Percentiles rank a stretch among this genome's conserved stretches.
phyloP scores from a whole-genome alignment of 225 moss, liverwort and hornwort species.

The Pseudisothecium myosuroides region DNA sequence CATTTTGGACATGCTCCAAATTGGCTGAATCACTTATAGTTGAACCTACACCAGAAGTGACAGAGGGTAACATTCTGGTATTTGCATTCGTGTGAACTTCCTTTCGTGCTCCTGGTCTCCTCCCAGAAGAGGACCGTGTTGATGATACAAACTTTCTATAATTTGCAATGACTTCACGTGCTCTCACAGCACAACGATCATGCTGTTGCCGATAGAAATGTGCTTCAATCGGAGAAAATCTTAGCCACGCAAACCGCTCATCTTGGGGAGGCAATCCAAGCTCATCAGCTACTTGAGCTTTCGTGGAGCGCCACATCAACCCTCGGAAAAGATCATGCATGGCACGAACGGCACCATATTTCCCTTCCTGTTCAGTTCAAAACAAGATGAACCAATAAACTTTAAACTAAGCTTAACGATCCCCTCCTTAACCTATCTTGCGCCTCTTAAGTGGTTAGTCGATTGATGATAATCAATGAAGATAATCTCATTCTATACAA shows the following conservation, averaged over 20 bases:
- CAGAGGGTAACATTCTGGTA: neutral
- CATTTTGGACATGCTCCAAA: conserved; percentile 12
- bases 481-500: neutral
- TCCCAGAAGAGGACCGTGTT: conserved; percentile 1
- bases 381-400: neutral
- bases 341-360: conserved; percentile 47
- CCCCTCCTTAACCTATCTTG: neutral
- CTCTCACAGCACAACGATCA: conserved; percentile 80
- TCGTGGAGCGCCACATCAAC: conserved; percentile 96
- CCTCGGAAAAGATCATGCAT: conserved; percentile 74
- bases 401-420: neutral
- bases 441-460: neutral
- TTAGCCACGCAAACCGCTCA: conserved; percentile 65
- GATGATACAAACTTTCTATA: conserved; percentile 31
- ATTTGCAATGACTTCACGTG: conserved; percentile 75
- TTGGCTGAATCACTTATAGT: neutral
- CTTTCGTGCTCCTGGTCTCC: conserved; percentile 2
- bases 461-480: neutral
- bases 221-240: conserved; percentile 82
- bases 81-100: neutral
- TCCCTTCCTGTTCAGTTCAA: conserved; percentile 54
- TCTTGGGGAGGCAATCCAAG: conserved; percentile 78
- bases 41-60: neutral
- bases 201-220: conserved; percentile 93
- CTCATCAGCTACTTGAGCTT: conserved; percentile 74